Evolutionary conservation across 129 eudicot species (phyloP).

Genomic region (Kitagawia praeruptora): DNA sequence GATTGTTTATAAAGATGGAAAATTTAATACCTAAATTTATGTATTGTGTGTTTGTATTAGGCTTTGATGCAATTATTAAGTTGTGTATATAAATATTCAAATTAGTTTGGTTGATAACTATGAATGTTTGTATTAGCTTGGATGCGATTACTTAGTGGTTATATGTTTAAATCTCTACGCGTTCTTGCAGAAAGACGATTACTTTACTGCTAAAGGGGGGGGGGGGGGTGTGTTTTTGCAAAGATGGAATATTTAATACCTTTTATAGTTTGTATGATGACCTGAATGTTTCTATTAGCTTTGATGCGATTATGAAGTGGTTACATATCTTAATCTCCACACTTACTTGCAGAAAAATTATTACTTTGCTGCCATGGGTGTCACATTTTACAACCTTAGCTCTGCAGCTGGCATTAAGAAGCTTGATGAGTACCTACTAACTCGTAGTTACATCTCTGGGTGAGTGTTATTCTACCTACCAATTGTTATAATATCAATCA

Average conservation of each 20-base stretch:
- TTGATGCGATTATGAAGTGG: neutral
- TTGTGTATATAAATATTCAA: neutral
- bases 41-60: neutral
- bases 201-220: slow-evolving; percentile 40
- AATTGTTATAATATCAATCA: neutral
- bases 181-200: slow-evolving; percentile 14
- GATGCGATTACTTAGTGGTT: neutral
- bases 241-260: too few relatives aligned
- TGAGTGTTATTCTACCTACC: slow-evolving; percentile 15
- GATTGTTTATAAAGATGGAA: neutral
- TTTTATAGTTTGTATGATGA: too few relatives aligned
- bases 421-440: slow-evolving; percentile 82
- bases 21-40: neutral
- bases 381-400: slow-evolving; percentile 39
- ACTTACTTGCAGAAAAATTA: slow-evolving; percentile 14
- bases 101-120: neutral
- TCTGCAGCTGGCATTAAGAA: slow-evolving; percentile 78
- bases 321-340: neutral
- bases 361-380: slow-evolving; percentile 47
- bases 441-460: slow-evolving; percentile 96
- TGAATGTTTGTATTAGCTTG: neutral
- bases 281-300: neutral
- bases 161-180: neutral
- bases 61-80: neutral
- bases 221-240: slow-evolving; percentile 5